Conservation (phyloP, 208 protist genomes). For the Phytomonas sp. region DNA sequence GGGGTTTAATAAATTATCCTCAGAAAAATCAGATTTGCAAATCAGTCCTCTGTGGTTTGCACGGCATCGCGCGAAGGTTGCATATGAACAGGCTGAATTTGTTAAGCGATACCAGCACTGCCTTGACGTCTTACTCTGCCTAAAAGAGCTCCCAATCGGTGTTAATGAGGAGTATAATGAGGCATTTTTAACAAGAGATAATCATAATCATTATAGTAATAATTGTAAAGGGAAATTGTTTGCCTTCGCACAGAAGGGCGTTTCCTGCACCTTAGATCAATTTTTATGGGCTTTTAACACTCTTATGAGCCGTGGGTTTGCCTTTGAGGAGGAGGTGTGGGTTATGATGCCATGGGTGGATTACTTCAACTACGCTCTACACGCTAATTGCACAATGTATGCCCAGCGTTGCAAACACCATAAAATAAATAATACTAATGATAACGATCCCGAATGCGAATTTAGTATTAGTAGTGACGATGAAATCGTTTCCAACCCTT, state of each 20-base stretch:
- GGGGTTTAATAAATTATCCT: background rate
- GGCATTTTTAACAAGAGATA: background rate
- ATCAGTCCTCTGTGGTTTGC: slow-evolving; percentile 18
- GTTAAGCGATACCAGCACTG: slow-evolving; percentile 31
- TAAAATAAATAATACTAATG: background rate
- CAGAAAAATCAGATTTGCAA: background rate
- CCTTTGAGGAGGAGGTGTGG: slow-evolving; percentile 77
- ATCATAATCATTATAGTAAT: background rate
- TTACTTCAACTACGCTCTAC: slow-evolving; percentile 87
- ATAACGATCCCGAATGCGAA: background rate
- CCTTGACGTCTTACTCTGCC: slow-evolving; percentile 21
- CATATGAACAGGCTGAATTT: slow-evolving; percentile 32
- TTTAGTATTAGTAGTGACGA: background rate
- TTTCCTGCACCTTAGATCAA: slow-evolving; percentile 29
- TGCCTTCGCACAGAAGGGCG: background rate
- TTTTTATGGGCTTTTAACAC: slow-evolving; percentile 86
- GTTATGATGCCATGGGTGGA: slow-evolving; percentile 87
- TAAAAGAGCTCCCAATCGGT: slow-evolving; percentile 13
- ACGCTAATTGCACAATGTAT: slow-evolving; percentile 62
- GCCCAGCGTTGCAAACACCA: slow-evolving; percentile 12
- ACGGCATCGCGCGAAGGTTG: slow-evolving; percentile 32
- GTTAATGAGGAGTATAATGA: background rate
- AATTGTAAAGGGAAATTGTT: background rate
- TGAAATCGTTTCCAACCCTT: slow-evolving; percentile 4
- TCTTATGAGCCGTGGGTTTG: slow-evolving; percentile 80